Conservation (phyloP, 2,329 filamentous ascomycete species). For the Penicillium sp. region DNA sequence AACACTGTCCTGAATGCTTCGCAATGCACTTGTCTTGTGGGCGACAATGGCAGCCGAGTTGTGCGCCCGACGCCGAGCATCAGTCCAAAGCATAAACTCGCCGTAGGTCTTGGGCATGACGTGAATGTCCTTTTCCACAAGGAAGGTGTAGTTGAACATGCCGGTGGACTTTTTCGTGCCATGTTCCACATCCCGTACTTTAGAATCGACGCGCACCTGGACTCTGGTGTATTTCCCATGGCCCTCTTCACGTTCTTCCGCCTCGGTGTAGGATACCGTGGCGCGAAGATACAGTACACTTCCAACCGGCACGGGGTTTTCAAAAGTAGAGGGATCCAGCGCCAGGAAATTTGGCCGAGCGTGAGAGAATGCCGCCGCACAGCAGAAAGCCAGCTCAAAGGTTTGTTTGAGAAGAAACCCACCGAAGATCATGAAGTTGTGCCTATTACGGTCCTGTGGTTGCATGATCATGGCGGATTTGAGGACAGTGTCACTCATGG, state of each 20-base stretch:
- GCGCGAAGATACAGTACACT: constrained; percentile 69
- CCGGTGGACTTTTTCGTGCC: constrained; percentile 62
- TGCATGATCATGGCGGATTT: constrained; percentile 69
- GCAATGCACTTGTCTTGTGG: constrained; percentile 30
- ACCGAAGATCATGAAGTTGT: constrained; percentile 74
- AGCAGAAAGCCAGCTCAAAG: constrained; percentile 71
- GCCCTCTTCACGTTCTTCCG: constrained; percentile 41
- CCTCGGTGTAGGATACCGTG: constrained; percentile 66
- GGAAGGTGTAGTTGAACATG: constrained; percentile 71
- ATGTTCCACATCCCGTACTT: constrained; percentile 67
- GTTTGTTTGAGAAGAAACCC: constrained; percentile 69
- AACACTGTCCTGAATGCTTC: constrained; percentile 33
- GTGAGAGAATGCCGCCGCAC: constrained; percentile 64
- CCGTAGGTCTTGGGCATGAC: constrained; percentile 60
- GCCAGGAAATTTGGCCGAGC: constrained; percentile 64
- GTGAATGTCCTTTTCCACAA: constrained; percentile 58
- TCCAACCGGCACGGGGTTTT: constrained; percentile 68
- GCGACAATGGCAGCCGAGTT: constrained; percentile 44
- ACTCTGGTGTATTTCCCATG: constrained; percentile 54
- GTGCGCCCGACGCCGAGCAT: constrained; percentile 52
- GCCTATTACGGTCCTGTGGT: constrained; percentile 62
- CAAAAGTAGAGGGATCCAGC: constrained; percentile 67
- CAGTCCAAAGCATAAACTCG: constrained; percentile 61
- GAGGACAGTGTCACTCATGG: constrained; percentile 59
- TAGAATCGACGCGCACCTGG: constrained; percentile 65